Evolutionary conservation across 2,329 filamentous ascomycete species (phyloP).

Genomic region (Penicillium sp.): DNA sequence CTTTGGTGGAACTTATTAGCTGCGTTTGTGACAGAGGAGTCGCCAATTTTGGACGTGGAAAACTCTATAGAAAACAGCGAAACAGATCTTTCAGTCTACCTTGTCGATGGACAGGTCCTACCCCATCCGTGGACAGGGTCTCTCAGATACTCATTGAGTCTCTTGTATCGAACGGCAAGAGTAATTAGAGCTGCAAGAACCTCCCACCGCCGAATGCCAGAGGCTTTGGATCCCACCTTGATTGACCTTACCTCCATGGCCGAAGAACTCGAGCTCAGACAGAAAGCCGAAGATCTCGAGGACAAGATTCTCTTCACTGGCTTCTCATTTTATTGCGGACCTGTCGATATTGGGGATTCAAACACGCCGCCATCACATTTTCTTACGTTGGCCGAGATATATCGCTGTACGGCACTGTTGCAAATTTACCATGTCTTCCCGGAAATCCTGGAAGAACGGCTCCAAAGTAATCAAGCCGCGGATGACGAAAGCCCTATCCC

Average conservation of each 20-base stretch:
- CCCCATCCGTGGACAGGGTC: conserved; percentile 24
- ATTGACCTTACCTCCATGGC: conserved; percentile 19
- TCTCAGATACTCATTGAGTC: conserved; percentile 16
- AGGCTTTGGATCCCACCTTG: conserved; percentile 9
- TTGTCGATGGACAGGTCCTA: conserved; percentile 21
- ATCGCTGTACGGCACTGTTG: conserved; percentile 21
- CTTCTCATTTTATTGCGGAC: conserved; percentile 22
- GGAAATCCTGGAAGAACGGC: conserved; percentile 18
- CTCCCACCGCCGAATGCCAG: conserved; percentile 11
- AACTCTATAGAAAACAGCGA: conserved; percentile 13
- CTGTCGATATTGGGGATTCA: conserved; percentile 22
- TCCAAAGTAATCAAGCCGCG: conserved; percentile 8
- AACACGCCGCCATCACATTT: conserved; percentile 24
- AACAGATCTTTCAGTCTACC: conserved; percentile 17
- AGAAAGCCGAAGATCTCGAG: conserved; percentile 19
- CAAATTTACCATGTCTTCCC: conserved; percentile 26
- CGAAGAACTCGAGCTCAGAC: conserved; percentile 18
- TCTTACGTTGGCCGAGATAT: conserved; percentile 21
- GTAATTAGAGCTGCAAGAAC: conserved; percentile 17
- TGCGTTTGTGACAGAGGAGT: conserved; percentile 22
- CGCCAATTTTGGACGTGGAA: conserved; percentile 17
- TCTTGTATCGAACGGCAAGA: conserved; percentile 21
- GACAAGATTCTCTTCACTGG: conserved; percentile 20
- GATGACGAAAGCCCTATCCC: conserved; percentile 9
- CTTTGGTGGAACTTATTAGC: conserved; percentile 24